phyloP scores from a whole-genome alignment of 345 rosid genomes.

The Cardamine resedifolia region DNA sequence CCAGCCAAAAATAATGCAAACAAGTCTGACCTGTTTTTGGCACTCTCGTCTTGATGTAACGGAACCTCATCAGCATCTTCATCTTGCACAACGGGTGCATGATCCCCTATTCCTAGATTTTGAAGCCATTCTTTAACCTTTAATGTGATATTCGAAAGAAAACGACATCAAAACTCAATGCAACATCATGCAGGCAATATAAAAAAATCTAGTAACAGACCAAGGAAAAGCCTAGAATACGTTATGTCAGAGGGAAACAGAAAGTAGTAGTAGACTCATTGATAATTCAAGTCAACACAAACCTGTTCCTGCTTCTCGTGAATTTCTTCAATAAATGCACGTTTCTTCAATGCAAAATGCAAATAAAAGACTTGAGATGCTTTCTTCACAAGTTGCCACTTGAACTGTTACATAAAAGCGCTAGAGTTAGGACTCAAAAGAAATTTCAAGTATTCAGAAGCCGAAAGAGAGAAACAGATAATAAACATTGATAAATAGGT shows the following conservation, averaged over 20 bases:
- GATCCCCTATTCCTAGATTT: slow-evolving; percentile 98
- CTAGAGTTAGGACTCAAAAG: slow-evolving; percentile 13
- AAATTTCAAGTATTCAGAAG: neutral
- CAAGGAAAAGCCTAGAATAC: neutral
- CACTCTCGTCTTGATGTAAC: slow-evolving; percentile 71
- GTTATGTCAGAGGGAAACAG: neutral
- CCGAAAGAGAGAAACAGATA: neutral
- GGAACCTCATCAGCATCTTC: slow-evolving; percentile 79
- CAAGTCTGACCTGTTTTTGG: slow-evolving; percentile 68
- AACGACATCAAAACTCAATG: slow-evolving; percentile 48
- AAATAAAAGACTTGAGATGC: slow-evolving; percentile 87
- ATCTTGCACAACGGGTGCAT: slow-evolving; percentile 64
- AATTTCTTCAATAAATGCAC: slow-evolving; percentile 89
- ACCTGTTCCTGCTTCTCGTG: slow-evolving; percentile 99
- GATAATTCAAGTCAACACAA: slow-evolving; percentile 13
- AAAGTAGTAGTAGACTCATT: slow-evolving; percentile 5
- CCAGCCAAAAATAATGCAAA: slow-evolving; percentile 5
- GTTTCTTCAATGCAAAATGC: slow-evolving; percentile 90
- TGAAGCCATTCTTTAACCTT: slow-evolving; percentile 99
- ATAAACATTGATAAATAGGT: neutral
- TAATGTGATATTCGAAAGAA: slow-evolving; percentile 50
- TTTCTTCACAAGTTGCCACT: slow-evolving; percentile 85
- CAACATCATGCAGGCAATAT: slow-evolving; percentile 28
- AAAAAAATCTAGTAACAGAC: neutral
- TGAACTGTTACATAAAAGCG: slow-evolving; percentile 57